These are phyloP conservation scores for Raddia distichophylla DNA, from an alignment of 176 grass and related monocot species.

Conservation along the genomic window DNA sequence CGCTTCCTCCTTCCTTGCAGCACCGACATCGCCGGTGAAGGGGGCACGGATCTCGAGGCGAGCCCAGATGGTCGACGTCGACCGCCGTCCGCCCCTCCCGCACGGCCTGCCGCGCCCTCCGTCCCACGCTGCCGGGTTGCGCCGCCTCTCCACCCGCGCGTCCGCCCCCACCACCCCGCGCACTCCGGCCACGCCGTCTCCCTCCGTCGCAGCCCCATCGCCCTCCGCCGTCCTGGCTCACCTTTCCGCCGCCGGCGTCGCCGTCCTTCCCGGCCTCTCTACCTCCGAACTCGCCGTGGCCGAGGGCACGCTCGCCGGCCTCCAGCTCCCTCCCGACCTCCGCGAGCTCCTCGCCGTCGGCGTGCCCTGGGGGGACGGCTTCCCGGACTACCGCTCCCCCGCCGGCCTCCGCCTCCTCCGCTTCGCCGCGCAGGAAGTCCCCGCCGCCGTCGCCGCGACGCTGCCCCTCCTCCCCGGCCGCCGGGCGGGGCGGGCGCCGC, in stretches of 20 bases:
- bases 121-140: constrained; percentile 56
- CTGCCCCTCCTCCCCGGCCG: constrained; percentile 39
- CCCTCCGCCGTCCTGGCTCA: constrained; percentile 51
- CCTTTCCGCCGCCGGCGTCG: constrained; percentile 45
- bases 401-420: constrained; percentile 49
- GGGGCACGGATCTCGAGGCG: not conserved
- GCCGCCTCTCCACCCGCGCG: constrained; percentile 71
- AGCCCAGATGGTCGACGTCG: constrained; percentile 61
- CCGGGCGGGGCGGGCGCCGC: not conserved
- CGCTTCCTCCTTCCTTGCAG: not conserved
- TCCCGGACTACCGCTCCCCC: constrained; percentile 61
- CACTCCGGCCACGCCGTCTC: constrained; percentile 9
- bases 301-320: constrained; percentile 59
- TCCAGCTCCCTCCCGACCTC: constrained; percentile 68
- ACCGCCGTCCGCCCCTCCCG: constrained; percentile 33
- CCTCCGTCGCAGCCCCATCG: constrained; percentile 39
- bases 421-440: constrained; percentile 46
- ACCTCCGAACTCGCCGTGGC: constrained; percentile 51
- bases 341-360: constrained; percentile 63
- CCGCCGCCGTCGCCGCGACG: constrained; percentile 39
- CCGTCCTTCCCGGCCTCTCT: constrained; percentile 68
- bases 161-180: constrained; percentile 49
- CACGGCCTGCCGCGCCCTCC: constrained; percentile 49
- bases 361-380: constrained; percentile 56
- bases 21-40: constrained; percentile 17